A percentile compares a stretch with the other conserved stretches of the same genome.
Conservation (phyloP, 78 protist genomes). For the Protostelium mycophagum region DNA sequence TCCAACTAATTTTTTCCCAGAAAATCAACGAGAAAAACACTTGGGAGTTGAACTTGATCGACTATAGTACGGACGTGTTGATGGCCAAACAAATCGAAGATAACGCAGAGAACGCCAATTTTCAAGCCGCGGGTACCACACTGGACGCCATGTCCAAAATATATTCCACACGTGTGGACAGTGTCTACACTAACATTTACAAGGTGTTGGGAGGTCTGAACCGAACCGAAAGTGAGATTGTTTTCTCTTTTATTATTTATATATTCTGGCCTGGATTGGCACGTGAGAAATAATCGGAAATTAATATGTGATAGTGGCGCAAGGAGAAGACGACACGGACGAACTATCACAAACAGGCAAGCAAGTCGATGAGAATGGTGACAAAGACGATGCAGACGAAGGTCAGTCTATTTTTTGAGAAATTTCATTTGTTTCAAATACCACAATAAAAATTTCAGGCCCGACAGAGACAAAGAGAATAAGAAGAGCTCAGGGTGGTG, state of each 20-base stretch:
- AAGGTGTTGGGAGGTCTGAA: conserved; percentile 78
- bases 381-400: background rate
- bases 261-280: background rate
- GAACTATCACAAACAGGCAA: conserved; percentile 3
- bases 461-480: no score
- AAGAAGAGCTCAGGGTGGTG: background rate
- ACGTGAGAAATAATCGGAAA: conserved; percentile 7
- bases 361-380: conserved; percentile 6
- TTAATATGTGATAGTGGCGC: background rate
- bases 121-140: conserved; percentile 86
- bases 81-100: conserved; percentile 7
- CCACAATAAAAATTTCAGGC: no score
- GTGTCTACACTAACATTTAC: conserved; percentile 76
- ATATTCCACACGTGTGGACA: conserved; percentile 89
- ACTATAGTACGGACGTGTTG: conserved; percentile 36
- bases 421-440: no score
- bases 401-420: no score
- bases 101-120: conserved; percentile 59
- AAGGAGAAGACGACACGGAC: conserved; percentile 2
- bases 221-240: conserved; percentile 18
- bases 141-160: conserved; percentile 91
- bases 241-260: background rate
- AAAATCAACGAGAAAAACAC: conserved; percentile 90
- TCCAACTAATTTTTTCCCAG: no score
- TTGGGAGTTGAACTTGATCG: conserved; percentile 85